Conservation (phyloP, 306 rosid species). For the Argentina anserina region DNA sequence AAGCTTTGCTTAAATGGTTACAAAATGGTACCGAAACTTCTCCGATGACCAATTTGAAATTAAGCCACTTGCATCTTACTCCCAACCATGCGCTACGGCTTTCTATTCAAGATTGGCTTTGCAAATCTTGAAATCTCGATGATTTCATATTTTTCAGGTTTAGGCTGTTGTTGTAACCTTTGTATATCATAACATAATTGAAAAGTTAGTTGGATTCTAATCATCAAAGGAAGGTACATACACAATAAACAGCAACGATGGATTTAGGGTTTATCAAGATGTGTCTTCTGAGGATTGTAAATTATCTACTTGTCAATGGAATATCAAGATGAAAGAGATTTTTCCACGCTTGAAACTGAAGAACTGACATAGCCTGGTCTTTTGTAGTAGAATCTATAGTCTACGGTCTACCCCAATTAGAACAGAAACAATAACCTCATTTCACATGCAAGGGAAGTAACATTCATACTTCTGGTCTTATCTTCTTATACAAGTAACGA, state of each 20-base stretch:
- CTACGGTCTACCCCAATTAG: not conserved
- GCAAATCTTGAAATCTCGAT: conserved; percentile 44
- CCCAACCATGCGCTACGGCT: conserved; percentile 68
- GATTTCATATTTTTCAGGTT: not conserved
- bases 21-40: conserved; percentile 71
- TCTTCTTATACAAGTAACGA: conserved; percentile 46
- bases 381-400: not conserved
- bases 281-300: not conserved
- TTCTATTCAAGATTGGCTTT: conserved; percentile 92
- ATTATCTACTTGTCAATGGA: not conserved
- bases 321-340: not conserved
- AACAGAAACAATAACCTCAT: not conserved
- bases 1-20: conserved; percentile 77
- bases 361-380: not conserved
- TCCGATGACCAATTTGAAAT: conserved; percentile 77
- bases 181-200: not conserved
- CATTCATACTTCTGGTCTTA: not conserved
- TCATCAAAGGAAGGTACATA: not conserved
- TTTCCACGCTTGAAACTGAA: not conserved
- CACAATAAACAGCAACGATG: not conserved
- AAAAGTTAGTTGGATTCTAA: not conserved
- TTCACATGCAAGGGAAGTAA: not conserved
- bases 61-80: conserved; percentile 62
- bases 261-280: not conserved
- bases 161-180: not conserved